Evolutionary conservation across 192 early-diverging fungal genomes (phyloP).

Genomic region (Irineochytrium annulatum): DNA sequence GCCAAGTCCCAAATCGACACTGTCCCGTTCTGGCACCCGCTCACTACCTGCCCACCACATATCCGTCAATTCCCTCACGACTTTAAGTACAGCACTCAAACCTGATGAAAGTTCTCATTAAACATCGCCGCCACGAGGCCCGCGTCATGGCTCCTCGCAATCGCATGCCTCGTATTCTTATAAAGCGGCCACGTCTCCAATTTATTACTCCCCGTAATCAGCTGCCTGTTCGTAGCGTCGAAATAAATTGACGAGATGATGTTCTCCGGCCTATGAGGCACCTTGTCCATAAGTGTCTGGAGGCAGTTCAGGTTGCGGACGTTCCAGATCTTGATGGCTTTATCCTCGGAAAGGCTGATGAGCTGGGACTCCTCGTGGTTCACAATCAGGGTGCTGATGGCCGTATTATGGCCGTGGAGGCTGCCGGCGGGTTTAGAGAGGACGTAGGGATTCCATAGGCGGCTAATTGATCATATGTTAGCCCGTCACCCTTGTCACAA

Average conservation of each 20-base stretch:
- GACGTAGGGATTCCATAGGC: slow-evolving; percentile 65
- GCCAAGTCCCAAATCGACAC: slow-evolving; percentile 56
- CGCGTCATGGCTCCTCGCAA: slow-evolving; percentile 45
- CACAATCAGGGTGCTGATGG: slow-evolving; percentile 44
- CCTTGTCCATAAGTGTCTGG: slow-evolving; percentile 56
- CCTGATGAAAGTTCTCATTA: slow-evolving; percentile 61
- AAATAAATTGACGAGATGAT: slow-evolving; percentile 53
- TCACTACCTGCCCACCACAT: slow-evolving; percentile 36
- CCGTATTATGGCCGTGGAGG: slow-evolving; percentile 50
- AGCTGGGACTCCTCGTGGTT: slow-evolving; percentile 58
- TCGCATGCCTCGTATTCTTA: slow-evolving; percentile 36
- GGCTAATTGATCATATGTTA: slow-evolving; percentile 31
- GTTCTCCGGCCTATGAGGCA: slow-evolving; percentile 55
- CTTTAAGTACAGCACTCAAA: not conserved
- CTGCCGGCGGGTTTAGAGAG: slow-evolving; percentile 59
- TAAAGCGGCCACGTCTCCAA: slow-evolving; percentile 54
- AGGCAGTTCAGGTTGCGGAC: slow-evolving; percentile 53
- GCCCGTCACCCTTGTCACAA: not conserved
- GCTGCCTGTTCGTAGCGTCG: slow-evolving; percentile 44
- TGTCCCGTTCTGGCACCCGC: slow-evolving; percentile 45
- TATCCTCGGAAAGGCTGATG: slow-evolving; percentile 58
- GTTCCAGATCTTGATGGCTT: slow-evolving; percentile 63
- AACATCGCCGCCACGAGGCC: slow-evolving; percentile 53
- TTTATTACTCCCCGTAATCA: slow-evolving; percentile 53
- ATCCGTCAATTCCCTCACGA: not conserved